A percentile compares a stretch with the other conserved stretches of the same genome.
These are phyloP conservation scores for Rubroboletus pulcherrimus DNA, from an alignment of 768 basidiomycete genomes.

Conservation along the genomic window DNA sequence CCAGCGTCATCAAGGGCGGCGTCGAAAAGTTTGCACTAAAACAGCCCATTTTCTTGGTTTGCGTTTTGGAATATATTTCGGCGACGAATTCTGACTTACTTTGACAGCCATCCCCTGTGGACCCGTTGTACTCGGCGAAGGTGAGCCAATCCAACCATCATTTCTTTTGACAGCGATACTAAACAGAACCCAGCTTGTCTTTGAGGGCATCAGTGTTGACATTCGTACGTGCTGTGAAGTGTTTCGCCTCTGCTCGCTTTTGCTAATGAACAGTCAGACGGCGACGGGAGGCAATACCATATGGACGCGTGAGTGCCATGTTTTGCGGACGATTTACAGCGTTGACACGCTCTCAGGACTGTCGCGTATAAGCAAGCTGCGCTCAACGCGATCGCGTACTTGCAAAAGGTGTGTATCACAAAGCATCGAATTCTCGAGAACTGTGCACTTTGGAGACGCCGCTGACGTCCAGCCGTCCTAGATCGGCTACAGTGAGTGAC, in stretches of 20 bases:
- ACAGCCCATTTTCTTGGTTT: constrained; percentile 71
- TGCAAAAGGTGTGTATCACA: constrained; percentile 49
- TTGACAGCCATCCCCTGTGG: constrained; percentile 63
- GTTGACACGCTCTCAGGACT: constrained; percentile 37
- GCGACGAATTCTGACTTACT: neutral
- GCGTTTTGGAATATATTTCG: constrained; percentile 6
- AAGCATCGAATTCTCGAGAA: too few species aligned
- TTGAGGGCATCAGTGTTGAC: constrained; percentile 74
- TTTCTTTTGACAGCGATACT: neutral
- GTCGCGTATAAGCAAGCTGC: constrained; percentile 82
- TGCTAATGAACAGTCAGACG: constrained; percentile 39
- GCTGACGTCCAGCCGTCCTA: constrained; percentile 23
- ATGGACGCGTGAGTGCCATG: constrained; percentile 61
- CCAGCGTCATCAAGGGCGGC: constrained; percentile 70
- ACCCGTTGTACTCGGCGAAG: constrained; percentile 72
- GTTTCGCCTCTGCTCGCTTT: neutral
- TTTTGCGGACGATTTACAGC: neutral
- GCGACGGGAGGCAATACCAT: constrained; percentile 69
- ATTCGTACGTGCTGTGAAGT: constrained; percentile 42
- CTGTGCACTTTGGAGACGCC: neutral
- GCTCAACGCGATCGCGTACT: constrained; percentile 68
- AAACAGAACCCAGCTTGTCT: constrained; percentile 46
- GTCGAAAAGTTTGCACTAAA: constrained; percentile 70
- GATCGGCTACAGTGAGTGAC: constrained; percentile 66
- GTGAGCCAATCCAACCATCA: constrained; percentile 22